Evolutionary conservation across 257 asterid genomes (phyloP), one percentile per base, ranked within the genome.

Genomic region (Jaltomata sinuosa): DNA sequence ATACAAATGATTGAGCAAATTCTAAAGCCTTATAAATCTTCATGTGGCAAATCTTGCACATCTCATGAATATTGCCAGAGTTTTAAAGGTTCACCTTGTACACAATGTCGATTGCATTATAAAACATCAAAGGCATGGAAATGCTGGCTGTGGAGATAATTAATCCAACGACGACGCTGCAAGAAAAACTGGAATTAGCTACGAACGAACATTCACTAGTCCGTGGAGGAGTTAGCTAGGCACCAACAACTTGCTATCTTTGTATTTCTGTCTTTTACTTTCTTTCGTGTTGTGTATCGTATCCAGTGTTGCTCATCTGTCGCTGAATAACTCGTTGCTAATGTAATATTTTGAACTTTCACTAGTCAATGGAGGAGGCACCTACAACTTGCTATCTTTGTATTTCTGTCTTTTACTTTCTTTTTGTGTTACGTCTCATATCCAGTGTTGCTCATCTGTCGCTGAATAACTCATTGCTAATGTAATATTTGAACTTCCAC

Each of bases 81-180:
- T 61, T 61, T 62, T 62, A 27, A 29, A 62, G 4, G 38, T 61
- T 61, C 69, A 62, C 8, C 14, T 1, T 62, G 69, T 62, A 27
- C 69, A 14, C 38, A 61, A 62, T 62, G 19, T 27, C 9, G 69
- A 27, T 29, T 29, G 71, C 0, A 0, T 4, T 1, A 32, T 62
- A 27, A 54, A 54, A 54, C 0, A 8, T 0, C 64, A 14, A 9
- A 1, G 12, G 1, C 0, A 55, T 21, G 29, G 29, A 3, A 0
- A 55, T 55, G 64, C 25, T 0, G 22, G 2, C 12, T 1, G 1
- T 55, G 64, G 64, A 55, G 3, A 54, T 54, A 38, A 16, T n/a
- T n/a, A n/a, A 52, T 52, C 3, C 10, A 0, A 52, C n/a, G n/a
- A n/a, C n/a, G n/a, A n/a, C 10, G 57, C 2, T 5, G 0, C 6